Base-by-base conservation (phyloP, 352 stramenopile species). In the Nothophytophthora sp. region DNA sequence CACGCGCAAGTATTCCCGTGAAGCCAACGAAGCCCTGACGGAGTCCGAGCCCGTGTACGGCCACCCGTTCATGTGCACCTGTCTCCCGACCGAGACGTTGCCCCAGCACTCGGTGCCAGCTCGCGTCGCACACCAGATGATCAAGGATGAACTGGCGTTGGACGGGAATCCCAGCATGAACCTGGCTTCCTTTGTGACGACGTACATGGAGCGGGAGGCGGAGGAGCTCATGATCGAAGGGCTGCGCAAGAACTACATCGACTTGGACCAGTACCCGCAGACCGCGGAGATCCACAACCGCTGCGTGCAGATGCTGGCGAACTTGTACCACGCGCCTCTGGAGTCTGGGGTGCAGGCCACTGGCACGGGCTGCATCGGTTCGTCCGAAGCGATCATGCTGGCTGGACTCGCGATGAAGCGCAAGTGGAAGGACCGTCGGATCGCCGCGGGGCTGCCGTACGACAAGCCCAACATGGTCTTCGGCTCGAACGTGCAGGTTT, bases 401-500 rank as follows among this genome's bases (percentile, higher is more conserved):
- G 77, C 81, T 5, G 79, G 78, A 1, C 46, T 96, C 8, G 87
- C 87, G 10, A 86, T 95, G 68, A 96, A 96, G 65, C 88, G 83
- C 54, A 76, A 79, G 41, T 95, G 86, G 83, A 72, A 76, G 27
- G 77, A 87, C 50, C 85, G 83, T 44, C 73, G 87, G 50, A 68
- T 72, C 23, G 73, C 74, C 5, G 53, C 69, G 3, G 76, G 81
- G 4, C 61, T 93, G 13, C 52, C 81, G 16, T 76, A 54, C 53
- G 81, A 92, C 53, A 78, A 73, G 20, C 87, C 87, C 34, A 96
- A 96, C 67, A 79, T 96, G 52, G 78, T 96, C 19, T 92, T 95
- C 60, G 83, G 83, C 50, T 77, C 76, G 36, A 94, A 94, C 56
- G 83, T 92, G 1, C 81, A 93, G 50, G 83, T 91, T 32, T 88